Evolutionary conservation across 78 protist species (phyloP), one percentile per base, ranked within the genome.

Genomic region (Dictyostelium purpureum): DNA sequence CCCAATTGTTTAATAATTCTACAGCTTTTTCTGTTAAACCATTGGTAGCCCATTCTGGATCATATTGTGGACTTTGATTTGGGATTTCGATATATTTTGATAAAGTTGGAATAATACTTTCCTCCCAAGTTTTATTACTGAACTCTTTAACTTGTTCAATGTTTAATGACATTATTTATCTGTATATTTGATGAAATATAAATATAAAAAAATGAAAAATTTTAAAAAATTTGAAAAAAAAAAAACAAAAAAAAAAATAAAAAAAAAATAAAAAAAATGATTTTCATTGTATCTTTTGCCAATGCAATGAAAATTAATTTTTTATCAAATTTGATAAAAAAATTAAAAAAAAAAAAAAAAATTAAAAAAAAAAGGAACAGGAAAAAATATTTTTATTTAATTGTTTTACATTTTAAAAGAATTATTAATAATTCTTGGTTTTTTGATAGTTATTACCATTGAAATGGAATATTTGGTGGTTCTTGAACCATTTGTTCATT

Each of bases 11-110:
- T 9, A 95, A n/a, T 67, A 92, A 52, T 38, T 65, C 59, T 12
- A 95, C 31, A 26, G 96, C 97, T 37, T 94, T 33, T 43, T 94
- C 97, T 37, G 79, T 61, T 69, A 70, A 89, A 1, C 98, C 98
- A 61, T 97, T 97, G n/a, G 96, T 95, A 14, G 59, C 90, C 93
- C 88, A 90, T 33, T 94, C 96, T 31, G 74, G 57, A 49, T 97
- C 98, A 70, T 42, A 97, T n/a, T 54, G 28, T 59, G 98, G 98
- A 10, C 94, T 75, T 92, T 87, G 95, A 77, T 91, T 94, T 52
- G 97, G 97, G 42, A 97, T 94, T 63, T 77, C 35, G 67, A 94
- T 79, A 47, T 87, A 94, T 63, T 80, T 77, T 38, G 59, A 38
- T 19, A 94, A 35, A 9, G 67, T 54, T 49, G 90, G 90, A 42